Evolutionary conservation across 768 basidiomycete genomes (phyloP).

Genomic region (Tulasnella sp.): DNA sequence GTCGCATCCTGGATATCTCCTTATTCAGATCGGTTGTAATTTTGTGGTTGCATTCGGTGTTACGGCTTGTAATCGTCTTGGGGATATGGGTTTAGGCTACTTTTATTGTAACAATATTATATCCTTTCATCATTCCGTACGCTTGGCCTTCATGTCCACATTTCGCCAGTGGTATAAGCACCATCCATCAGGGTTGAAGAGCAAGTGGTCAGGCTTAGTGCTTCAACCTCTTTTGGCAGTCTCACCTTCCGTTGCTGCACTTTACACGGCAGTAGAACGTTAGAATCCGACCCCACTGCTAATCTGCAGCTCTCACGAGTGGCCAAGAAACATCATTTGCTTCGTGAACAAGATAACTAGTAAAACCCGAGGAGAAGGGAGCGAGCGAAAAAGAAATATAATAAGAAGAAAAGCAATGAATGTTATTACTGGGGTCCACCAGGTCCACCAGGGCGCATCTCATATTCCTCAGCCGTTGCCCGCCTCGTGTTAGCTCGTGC

Average conservation of each 20-base stretch:
- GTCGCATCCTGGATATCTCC: background rate
- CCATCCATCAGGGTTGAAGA: too few relatives aligned
- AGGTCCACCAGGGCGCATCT: slow-evolving; percentile 25
- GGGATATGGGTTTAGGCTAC: background rate
- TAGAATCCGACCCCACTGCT: too few relatives aligned
- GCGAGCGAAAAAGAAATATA: background rate
- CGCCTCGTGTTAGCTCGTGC: background rate
- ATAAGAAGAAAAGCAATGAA: background rate
- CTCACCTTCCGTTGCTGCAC: too few relatives aligned
- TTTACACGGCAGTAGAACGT: too few relatives aligned
- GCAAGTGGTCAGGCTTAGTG: too few relatives aligned
- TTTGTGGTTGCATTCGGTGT: background rate
- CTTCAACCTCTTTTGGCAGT: too few relatives aligned
- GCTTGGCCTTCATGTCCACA: background rate
- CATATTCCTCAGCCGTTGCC: background rate
- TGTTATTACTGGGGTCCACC: slow-evolving; percentile 3
- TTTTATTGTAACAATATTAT: background rate
- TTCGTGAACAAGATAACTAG: too few relatives aligned
- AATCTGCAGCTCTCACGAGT: too few relatives aligned
- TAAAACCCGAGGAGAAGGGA: too few relatives aligned
- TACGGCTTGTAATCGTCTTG: background rate
- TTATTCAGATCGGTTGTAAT: background rate
- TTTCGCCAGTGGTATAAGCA: background rate
- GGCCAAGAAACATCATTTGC: too few relatives aligned
- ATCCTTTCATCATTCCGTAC: background rate